Evolutionary conservation across 1,284 basidiomycete species (phyloP).

Genomic region (Malassezia arunalokei): DNA sequence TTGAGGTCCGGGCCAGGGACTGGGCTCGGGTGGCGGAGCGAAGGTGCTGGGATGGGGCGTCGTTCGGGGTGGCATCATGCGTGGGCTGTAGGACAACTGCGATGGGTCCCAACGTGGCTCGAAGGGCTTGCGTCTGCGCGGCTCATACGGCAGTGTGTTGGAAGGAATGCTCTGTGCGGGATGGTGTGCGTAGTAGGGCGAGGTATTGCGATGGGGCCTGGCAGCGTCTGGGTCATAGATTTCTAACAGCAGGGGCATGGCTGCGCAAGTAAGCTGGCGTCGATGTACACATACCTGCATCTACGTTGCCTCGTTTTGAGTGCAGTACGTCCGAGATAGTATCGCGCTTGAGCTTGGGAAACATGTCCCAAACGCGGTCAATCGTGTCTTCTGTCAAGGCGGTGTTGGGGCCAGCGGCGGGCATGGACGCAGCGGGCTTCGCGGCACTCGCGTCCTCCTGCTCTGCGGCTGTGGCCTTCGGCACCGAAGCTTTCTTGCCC

Average conservation of each 20-base stretch:
- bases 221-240: slow-evolving; percentile 6
- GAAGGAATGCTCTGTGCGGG: background rate
- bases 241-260: slow-evolving; percentile 1
- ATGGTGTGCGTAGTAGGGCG: too few relatives aligned
- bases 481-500: background rate
- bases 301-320: background rate
- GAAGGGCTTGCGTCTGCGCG: background rate
- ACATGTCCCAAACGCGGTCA: slow-evolving; percentile 8
- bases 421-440: too few relatives aligned
- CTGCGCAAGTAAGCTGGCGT: background rate
- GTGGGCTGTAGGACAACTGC: slow-evolving; percentile 10
- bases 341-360: background rate
- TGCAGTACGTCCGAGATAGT: background rate
- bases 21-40: background rate
- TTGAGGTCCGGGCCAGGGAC: background rate
- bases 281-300: slow-evolving; percentile 4
- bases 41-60: background rate
- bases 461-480: background rate
- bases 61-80: background rate
- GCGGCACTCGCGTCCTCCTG: too few relatives aligned
- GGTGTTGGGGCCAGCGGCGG: background rate
- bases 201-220: too few relatives aligned
- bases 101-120: slow-evolving; percentile 4
- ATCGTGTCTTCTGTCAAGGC: background rate
- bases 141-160: background rate